Percentiles rank a stretch among this genome's conserved stretches.
phyloP scores from a whole-genome alignment of 2,329 filamentous ascomycete genomes.

The Lachnellula subtilissima region DNA sequence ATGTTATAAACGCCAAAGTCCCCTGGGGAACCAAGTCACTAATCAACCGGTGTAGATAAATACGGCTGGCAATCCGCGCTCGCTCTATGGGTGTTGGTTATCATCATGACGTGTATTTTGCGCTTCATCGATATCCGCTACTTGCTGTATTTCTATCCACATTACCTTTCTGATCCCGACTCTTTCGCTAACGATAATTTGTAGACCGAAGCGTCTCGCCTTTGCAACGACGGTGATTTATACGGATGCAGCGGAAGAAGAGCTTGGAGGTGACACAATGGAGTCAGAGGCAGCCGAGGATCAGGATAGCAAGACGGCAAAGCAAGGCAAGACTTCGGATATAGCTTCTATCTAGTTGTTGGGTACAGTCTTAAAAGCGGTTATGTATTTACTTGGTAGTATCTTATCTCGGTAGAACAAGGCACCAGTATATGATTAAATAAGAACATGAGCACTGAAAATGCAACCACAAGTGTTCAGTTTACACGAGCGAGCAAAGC shows the following conservation, averaged over 20 bases:
- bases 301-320: background rate
- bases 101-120: slow-evolving; percentile 40
- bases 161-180: background rate
- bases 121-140: slow-evolving; percentile 41
- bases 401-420: too few relatives aligned
- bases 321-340: background rate
- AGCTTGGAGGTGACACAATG: background rate
- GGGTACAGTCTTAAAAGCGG: too few relatives aligned
- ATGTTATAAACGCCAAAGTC: slow-evolving; percentile 16
- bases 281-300: background rate
- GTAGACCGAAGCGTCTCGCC: background rate
- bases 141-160: slow-evolving; percentile 25
- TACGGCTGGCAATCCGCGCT: slow-evolving; percentile 46
- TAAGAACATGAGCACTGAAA: too few relatives aligned
- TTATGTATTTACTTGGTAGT: too few relatives aligned
- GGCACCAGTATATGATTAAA: too few relatives aligned
- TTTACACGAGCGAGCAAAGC: too few relatives aligned
- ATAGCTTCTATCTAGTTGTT: background rate
- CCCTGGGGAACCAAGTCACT: background rate
- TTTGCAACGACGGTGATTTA: background rate
- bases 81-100: slow-evolving; percentile 41
- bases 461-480: too few relatives aligned
- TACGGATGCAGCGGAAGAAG: background rate
- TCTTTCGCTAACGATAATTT: background rate
- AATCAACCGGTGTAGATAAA: slow-evolving; percentile 29